These are phyloP conservation scores for Pseudogymnoascus sp. DNA, from an alignment of 2,329 filamentous ascomycete species.

Conservation along the genomic window DNA sequence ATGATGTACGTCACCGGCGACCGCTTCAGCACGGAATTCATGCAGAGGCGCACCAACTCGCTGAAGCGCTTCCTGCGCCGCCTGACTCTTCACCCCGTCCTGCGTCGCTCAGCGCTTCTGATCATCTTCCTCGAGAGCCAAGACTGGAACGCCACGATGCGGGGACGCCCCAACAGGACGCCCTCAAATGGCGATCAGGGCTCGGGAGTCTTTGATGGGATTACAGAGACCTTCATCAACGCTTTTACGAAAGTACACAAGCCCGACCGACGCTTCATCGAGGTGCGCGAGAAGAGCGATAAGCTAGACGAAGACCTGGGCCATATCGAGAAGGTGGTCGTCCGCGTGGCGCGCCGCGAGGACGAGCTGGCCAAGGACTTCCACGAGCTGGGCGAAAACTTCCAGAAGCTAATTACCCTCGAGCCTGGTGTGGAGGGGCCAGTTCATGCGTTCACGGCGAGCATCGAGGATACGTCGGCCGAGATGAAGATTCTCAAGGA, in stretches of 20 bases:
- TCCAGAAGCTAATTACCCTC: conserved; percentile 82
- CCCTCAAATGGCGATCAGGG: conserved; percentile 41
- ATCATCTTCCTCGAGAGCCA: conserved; percentile 84
- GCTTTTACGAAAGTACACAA: conserved; percentile 96
- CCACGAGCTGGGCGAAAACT: conserved; percentile 83
- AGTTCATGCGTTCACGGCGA: conserved; percentile 77
- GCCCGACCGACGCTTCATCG: conserved; percentile 86
- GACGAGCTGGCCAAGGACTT: conserved; percentile 82
- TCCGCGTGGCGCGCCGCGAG: conserved; percentile 79
- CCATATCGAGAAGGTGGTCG: conserved; percentile 93
- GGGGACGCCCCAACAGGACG: conserved; percentile 59
- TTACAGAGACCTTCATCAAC: conserved; percentile 94
- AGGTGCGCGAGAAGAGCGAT: conserved; percentile 84
- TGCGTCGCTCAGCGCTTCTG: conserved; percentile 74
- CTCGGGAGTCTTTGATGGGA: conserved; percentile 80
- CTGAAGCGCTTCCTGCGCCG: conserved; percentile 85
- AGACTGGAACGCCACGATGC: conserved; percentile 98
- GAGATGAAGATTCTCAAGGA: conserved; percentile 78
- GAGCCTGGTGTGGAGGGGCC: conserved; percentile 80
- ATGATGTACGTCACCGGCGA: conserved; percentile 98
- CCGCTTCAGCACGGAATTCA: conserved; percentile 91
- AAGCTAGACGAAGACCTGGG: conserved; percentile 90
- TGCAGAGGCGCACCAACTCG: conserved; percentile 76
- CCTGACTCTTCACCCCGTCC: conserved; percentile 76
- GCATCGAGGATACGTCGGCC: conserved; percentile 72